Evolutionary conservation across 2,329 filamentous ascomycete species (phyloP), one percentile per base, ranked within the genome.

Genomic region (Neocatenulostroma microsporum): DNA sequence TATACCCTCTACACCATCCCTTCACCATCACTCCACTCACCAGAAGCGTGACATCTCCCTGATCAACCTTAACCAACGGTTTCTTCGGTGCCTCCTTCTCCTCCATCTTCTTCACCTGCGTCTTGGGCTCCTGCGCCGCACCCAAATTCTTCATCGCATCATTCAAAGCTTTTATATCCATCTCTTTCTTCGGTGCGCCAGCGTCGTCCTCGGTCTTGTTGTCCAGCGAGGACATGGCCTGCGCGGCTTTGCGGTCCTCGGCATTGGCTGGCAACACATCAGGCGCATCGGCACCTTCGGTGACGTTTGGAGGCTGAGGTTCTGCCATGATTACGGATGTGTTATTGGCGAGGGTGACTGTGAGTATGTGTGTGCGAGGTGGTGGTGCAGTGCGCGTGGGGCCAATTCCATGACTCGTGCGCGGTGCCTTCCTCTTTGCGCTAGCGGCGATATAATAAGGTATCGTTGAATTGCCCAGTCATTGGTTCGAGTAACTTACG

Each of bases 211-310:
- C 68, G 31, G 70, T 68, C 37, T 67, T 65, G 40, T 65, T 67
- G 56, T 85, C 82, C 48, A 88, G 77, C 43, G 72, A 74, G 31
- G 80, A 81, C 41, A 87, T 74, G 20, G 82, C 83, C 5, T 78
- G 79, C 26, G 80, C 80, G 30, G 82, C 80, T 62, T 85, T 85
- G 62, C 81, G 78, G 64, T 85, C 82, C 62, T 86, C 82, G 54
- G 82, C 81, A 62, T 79, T 82, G 25, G 60, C 55, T 5, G 66
- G 63, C 13, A 66, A 56, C 44, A 72, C 66, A 45, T 78, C 74
- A 42, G 69, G 73, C 30, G 69, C 66, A 20, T 72, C 70, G 41
- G 74, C 74, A 55, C 78, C 78, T 58, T 81, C 76, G 44, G 70
- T 66, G 40, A 80, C 58, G 34, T 58, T 66, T 29, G 68, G 54